Evolutionary conservation across 1,284 basidiomycete genomes (phyloP), one percentile per base, ranked within the genome.

Genomic region (Quambalaria eucalypti): DNA sequence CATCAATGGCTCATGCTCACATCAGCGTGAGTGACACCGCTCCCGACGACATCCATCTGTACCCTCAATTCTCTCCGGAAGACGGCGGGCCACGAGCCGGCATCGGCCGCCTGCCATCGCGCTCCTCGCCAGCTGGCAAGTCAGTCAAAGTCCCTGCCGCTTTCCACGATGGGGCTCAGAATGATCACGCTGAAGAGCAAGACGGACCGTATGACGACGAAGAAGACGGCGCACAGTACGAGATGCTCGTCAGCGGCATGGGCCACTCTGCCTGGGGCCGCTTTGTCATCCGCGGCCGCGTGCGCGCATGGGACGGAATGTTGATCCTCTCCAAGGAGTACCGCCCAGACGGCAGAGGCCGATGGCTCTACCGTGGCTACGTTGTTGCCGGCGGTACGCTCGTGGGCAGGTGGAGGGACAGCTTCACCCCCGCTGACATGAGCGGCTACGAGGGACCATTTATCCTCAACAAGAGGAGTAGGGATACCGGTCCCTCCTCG

Each of bases 181-280:
- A 21, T 4, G 42, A 46, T 26, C 5, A 21, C 16, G n/a, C 19
- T 23, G 42, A 46, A 26, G 31, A 33, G 16, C 9, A 33, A 8
- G 31, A 8, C 31, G 31, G 31, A 8, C 28, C 28, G 4, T 10
- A 9, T 2, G 55, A 59, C 16, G 39, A 54, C 2, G 14, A 33
- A 2, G 21, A 26, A 12, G 51, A 56, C 28, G 7, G 29, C 7
- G 48, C 47, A 23, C 46, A 50, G 56, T 65, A 80, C 52, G 76
- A 77, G 59, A 68, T 80, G 54, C 57, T 80, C 6, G 64, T 80
- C 14, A 78, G 76, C 0, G 80, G 79, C 1, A 78, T 76, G 12
- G 80, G 80, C 0, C 80, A 81, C 65, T 77, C 76, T 9, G 79
- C 79, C 1, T 81, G 80, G 80, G 80, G 80, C 5, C 68, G 76